phyloP scores from a whole-genome alignment of 2,329 filamentous ascomycete species.

The Colletotrichum sp. region DNA sequence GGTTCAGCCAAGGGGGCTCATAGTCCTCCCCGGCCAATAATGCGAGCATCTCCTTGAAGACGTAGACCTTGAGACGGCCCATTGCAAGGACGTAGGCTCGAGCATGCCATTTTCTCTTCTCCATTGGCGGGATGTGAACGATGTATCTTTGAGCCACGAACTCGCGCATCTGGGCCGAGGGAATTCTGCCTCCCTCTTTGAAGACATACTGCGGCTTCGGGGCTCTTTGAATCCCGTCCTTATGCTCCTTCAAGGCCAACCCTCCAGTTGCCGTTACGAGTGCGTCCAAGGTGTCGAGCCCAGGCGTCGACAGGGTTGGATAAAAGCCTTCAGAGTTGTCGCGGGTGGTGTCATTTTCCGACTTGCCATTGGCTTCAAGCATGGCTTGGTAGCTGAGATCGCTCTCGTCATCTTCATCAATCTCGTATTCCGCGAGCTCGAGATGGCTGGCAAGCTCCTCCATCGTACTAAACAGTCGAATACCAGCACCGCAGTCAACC shows the following conservation, averaged over 20 bases:
- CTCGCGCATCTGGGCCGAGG: slow-evolving; percentile 39
- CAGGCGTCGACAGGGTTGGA: slow-evolving; percentile 28
- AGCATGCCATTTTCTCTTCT: slow-evolving; percentile 40
- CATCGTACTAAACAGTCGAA: slow-evolving; percentile 42
- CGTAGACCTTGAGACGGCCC: slow-evolving; percentile 40
- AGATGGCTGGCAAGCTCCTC: slow-evolving; percentile 38
- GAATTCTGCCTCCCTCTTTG: slow-evolving; percentile 36
- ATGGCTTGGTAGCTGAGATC: slow-evolving; percentile 18
- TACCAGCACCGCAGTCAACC: slow-evolving; percentile 42
- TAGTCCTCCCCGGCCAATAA: slow-evolving; percentile 39
- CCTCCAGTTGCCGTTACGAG: slow-evolving; percentile 32
- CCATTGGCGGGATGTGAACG: slow-evolving; percentile 32
- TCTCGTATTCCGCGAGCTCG: slow-evolving; percentile 38
- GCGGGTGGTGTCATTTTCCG: not conserved
- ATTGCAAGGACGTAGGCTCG: slow-evolving; percentile 39
- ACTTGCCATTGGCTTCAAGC: not conserved
- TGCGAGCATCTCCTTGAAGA: slow-evolving; percentile 40
- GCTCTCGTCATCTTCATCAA: slow-evolving; percentile 29
- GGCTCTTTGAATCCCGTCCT: not conserved
- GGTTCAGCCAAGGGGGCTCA: slow-evolving; percentile 39
- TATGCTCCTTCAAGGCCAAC: slow-evolving; percentile 15
- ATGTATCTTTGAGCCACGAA: slow-evolving; percentile 44
- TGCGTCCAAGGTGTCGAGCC: slow-evolving; percentile 31
- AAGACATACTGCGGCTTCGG: slow-evolving; percentile 28
- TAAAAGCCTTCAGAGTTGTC: slow-evolving; percentile 16